Evolutionary conservation across 305 asterid genomes (phyloP).

Genomic region (Euphrasia arctica): DNA sequence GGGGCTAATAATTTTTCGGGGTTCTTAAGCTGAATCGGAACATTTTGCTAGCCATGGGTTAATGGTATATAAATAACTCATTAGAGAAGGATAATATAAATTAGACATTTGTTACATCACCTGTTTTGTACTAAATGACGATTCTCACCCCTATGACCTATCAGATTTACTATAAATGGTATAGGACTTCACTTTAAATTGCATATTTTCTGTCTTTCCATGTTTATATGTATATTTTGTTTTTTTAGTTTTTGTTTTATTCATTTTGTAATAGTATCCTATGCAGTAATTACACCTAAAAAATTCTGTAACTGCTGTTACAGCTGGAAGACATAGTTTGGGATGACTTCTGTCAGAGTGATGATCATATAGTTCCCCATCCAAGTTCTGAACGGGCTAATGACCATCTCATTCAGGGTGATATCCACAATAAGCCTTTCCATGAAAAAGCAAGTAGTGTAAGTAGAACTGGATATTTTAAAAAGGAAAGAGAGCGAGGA

Average conservation of each 20-base stretch:
- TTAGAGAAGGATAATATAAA: no score
- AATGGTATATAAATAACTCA: no score
- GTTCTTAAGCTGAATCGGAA: no score
- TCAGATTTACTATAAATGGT: no score
- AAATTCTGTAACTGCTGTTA: constrained; percentile 47
- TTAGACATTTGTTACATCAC: no score
- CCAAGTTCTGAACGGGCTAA: constrained; percentile 29
- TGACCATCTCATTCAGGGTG: constrained; percentile 36
- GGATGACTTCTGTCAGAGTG: constrained; percentile 63
- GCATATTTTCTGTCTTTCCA: not conserved
- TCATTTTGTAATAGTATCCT: constrained; percentile 38
- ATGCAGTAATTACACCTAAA: constrained; percentile 51
- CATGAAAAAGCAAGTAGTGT: constrained; percentile 34
- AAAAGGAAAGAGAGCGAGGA: constrained; percentile 31
- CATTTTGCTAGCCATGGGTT: no score
- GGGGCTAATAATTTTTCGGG: no score
- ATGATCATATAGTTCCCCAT: constrained; percentile 77
- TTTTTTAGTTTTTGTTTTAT: constrained; percentile 22
- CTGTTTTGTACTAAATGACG: no score
- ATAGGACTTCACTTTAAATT: no score
- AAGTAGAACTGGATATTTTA: constrained; percentile 33
- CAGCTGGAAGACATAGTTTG: constrained; percentile 73
- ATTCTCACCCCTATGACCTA: no score
- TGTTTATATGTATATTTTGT: not conserved
- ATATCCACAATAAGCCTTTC: constrained; percentile 42